Percentiles rank a stretch among this genome's conserved stretches.
phyloP scores from a whole-genome alignment of 768 basidiomycete species.

The Mycena olivaceomarginata region DNA sequence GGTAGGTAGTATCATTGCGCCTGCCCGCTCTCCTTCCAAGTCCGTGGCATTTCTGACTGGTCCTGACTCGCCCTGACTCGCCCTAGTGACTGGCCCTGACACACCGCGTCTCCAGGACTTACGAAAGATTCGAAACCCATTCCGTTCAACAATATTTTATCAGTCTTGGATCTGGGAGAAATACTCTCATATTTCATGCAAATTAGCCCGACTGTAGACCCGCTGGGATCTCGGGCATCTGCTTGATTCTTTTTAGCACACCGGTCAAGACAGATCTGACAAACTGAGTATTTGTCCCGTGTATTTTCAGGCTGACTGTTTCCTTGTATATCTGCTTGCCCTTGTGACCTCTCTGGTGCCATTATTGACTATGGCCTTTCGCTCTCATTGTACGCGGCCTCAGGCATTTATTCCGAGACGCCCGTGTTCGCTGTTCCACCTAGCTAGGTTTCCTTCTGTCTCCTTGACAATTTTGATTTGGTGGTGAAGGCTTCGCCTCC shows the following conservation, averaged over 20 bases:
- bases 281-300: neutral
- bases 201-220: neutral
- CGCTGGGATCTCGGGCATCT: neutral
- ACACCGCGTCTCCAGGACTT: neutral
- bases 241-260: neutral
- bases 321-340: neutral
- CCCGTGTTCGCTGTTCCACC: neutral
- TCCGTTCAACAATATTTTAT: neutral
- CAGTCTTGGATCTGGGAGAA: neutral
- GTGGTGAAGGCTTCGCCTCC: neutral
- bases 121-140: neutral
- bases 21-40: neutral
- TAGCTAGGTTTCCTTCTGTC: neutral
- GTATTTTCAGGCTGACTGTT: neutral
- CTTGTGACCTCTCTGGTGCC: neutral
- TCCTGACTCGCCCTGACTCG: neutral
- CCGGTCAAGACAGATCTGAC: neutral
- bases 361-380: neutral
- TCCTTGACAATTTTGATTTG: neutral
- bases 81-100: neutral
- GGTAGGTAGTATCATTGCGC: no score
- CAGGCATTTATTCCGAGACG: neutral
- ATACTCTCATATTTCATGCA: neutral
- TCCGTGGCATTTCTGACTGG: neutral
- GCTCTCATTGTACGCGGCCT: neutral